Evolutionary conservation across 495 filamentous ascomycete genomes (phyloP).

Genomic region (Penicillium cinerascens): DNA sequence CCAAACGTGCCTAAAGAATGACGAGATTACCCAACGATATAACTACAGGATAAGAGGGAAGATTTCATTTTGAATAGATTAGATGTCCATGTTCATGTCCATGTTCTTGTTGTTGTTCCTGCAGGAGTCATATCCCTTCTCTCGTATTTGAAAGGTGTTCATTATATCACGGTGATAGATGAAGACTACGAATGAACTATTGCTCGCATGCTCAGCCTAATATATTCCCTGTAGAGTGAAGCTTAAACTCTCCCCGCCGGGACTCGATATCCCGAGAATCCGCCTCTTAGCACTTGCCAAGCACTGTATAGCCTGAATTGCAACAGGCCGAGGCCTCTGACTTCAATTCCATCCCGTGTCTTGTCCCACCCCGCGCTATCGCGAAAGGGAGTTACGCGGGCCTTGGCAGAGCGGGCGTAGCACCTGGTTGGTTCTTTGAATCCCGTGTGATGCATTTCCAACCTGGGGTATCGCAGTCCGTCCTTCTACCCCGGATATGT

Average conservation of each 20-base stretch:
- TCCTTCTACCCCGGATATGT: slow-evolving; percentile 7
- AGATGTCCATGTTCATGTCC: background rate
- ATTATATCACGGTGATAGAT: slow-evolving; percentile 20
- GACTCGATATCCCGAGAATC: background rate
- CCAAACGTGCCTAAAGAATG: slow-evolving; percentile 38
- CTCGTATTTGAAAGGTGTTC: background rate
- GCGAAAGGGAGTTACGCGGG: too few relatives aligned
- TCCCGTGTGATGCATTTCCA: too few relatives aligned
- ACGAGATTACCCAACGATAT: slow-evolving; percentile 19
- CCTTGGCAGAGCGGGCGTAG: too few relatives aligned
- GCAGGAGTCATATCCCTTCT: background rate
- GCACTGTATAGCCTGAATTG: background rate
- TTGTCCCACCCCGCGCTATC: background rate
- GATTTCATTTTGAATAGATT: slow-evolving; percentile 3
- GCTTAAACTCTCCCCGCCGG: background rate
- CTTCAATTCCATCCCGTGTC: background rate
- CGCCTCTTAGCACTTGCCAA: background rate
- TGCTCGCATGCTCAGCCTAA: background rate
- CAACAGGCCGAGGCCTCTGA: background rate
- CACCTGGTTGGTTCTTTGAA: too few relatives aligned
- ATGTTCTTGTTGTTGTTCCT: too few relatives aligned
- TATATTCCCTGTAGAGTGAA: background rate
- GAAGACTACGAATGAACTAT: slow-evolving; percentile 10
- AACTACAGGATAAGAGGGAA: background rate
- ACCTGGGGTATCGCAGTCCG: slow-evolving; percentile 1